Percentiles rank a stretch among this genome's conserved stretches.
phyloP scores from a whole-genome alignment of 2,329 filamentous ascomycete genomes.

The Beauveria medogensis region DNA sequence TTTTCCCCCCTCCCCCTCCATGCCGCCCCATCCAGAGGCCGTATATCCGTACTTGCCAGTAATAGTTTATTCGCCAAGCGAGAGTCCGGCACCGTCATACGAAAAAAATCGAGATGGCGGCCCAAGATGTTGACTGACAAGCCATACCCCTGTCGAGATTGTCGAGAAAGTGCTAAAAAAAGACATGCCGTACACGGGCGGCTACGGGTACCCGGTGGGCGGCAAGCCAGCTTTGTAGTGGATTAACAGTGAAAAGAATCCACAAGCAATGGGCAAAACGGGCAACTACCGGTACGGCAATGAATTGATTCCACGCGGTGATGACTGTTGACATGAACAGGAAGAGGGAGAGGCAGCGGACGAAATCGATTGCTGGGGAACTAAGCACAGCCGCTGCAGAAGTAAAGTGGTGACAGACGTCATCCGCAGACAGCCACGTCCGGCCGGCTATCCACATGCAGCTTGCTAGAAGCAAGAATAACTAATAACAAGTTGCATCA shows the following conservation, averaged over 20 bases:
- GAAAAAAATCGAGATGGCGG: conserved; percentile 1
- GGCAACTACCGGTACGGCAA: background rate
- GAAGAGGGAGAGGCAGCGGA: background rate
- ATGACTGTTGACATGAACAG: background rate
- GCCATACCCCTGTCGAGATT: background rate
- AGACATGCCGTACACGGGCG: conserved; percentile 1
- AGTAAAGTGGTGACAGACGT: background rate
- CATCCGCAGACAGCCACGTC: background rate
- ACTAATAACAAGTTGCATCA: background rate
- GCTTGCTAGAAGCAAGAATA: background rate
- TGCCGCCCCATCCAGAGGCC: background rate
- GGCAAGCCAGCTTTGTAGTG: background rate
- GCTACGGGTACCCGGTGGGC: conserved; percentile 6
- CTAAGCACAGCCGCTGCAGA: background rate
- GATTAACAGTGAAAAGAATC: background rate
- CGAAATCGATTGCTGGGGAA: background rate
- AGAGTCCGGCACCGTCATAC: background rate
- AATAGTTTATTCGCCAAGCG: background rate
- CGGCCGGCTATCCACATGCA: background rate
- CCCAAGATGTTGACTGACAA: background rate
- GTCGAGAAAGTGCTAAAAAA: conserved; percentile 9
- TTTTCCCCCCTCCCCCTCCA: background rate
- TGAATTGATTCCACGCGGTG: background rate
- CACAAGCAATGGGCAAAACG: background rate
- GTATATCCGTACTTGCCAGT: background rate